Conservation (phyloP, 2,329 filamentous ascomycete species). For the Xylariales sp. region DNA sequence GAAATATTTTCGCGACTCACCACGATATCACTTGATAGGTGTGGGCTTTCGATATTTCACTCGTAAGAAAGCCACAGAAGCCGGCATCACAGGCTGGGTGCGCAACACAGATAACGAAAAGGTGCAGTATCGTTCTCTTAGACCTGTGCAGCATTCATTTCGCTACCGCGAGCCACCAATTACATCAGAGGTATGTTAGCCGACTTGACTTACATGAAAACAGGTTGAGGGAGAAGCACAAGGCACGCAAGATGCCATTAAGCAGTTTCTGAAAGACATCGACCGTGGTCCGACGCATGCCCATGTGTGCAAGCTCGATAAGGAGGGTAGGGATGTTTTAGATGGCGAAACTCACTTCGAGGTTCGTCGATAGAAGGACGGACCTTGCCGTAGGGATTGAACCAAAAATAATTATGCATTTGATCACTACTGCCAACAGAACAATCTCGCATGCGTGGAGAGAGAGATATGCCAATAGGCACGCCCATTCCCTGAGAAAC, state of each 20-base stretch:
- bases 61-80: conserved; percentile 43
- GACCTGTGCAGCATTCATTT: background rate
- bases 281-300: conserved; percentile 70
- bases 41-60: conserved; percentile 57
- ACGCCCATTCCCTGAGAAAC: too few species aligned
- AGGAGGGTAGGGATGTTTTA: conserved; percentile 59
- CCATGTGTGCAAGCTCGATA: conserved; percentile 69
- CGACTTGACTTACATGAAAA: conserved; percentile 17
- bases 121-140: conserved; percentile 25
- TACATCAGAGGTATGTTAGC: background rate
- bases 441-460: too few species aligned
- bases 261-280: conserved; percentile 69
- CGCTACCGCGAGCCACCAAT: background rate
- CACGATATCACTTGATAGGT: conserved; percentile 31
- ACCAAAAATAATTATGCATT: too few species aligned
- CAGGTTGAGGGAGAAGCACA: conserved; percentile 91
- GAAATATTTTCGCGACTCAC: too few species aligned
- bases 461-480: too few species aligned
- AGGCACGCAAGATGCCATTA: conserved; percentile 60
- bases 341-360: conserved; percentile 66
- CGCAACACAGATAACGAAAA: conserved; percentile 54
- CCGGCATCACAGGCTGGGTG: conserved; percentile 57
- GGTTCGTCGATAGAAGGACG: conserved; percentile 35
- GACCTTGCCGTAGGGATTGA: too few species aligned
- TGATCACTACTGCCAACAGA: too few species aligned